Base-by-base conservation (phyloP, 148 eudicot genomes). In the Amaranthus cruentus region DNA sequence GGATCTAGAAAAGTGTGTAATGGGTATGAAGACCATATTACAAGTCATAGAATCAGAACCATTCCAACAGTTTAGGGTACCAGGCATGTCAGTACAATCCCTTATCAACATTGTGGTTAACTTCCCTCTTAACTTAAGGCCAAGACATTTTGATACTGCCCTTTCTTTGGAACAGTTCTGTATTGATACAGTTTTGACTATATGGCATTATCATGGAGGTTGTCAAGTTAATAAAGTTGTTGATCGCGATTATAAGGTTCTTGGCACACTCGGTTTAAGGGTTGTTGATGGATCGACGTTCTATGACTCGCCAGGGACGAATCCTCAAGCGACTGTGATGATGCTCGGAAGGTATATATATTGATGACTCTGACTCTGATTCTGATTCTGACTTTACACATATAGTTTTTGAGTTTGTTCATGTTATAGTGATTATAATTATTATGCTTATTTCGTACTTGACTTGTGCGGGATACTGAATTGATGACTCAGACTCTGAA, bases 131-230 rank as follows among this genome's bases (percentile, higher is more conserved):
- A 89, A 89, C 65, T 76, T 76, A 46, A 54, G 81, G 61, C 80
- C 74, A 75, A 75, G 82, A 68, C 85, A 81, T 80, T 62, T 78
- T 43, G 55, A 55, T 48, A 47, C 82, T 0, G 62, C 81, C 3
- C 46, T 80, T 74, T 80, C 85, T 3, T 63, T 85, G 73, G 83
- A 88, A 72, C 86, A 85, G 53, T 90, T 77, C 61, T 90, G 96
- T 71, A 80, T 63, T 43, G 92, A 90, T 76, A 90, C 96, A 2
- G 92, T 90, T 9, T 72, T 90, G 84, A 85, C 85, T 2, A 87
- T 88, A 67, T 90, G 96, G 96, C 96, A 90, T 73, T 90, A 88
- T 64, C 96, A 90, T 65, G 96, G 96, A 51, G 90, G 96, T 1
- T 90, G 96, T 69, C 92, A 84, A 54, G 90, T 90, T 42, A 84